Conservation (phyloP, 805 yeast species). For the Starmera dryadoides region DNA sequence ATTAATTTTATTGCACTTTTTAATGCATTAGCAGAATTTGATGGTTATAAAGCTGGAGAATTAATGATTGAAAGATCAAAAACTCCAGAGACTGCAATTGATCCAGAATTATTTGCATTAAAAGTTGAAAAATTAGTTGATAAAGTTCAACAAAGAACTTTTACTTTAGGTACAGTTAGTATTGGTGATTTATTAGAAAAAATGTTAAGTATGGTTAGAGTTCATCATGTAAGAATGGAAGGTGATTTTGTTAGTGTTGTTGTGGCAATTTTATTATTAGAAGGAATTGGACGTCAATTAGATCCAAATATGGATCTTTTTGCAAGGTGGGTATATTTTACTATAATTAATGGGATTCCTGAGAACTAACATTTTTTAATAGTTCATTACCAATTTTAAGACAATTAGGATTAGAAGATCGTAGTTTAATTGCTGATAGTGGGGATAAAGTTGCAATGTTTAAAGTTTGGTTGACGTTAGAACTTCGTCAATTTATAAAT, state of each 20-base stretch:
- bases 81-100: conserved; percentile 87
- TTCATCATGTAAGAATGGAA: conserved; percentile 95
- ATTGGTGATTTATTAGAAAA: conserved; percentile 87
- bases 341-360: conserved; percentile 26
- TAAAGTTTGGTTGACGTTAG: conserved; percentile 86
- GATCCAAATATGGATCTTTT: conserved; percentile 91
- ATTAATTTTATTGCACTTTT: conserved; percentile 84
- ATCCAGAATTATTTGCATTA: conserved; percentile 78
- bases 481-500: conserved; percentile 77
- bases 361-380: conserved; percentile 5
- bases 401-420: conserved; percentile 69
- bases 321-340: conserved; percentile 80
- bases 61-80: conserved; percentile 91
- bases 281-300: conserved; percentile 91
- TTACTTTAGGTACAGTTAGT: conserved; percentile 84
- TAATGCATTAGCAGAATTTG: conserved; percentile 82
- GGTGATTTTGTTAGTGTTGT: conserved; percentile 94
- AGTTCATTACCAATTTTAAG: conserved; percentile 83
- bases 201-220: conserved; percentile 84
- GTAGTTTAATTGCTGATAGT: conserved; percentile 46
- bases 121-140: conserved; percentile 81
- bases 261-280: conserved; percentile 84
- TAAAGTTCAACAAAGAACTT: conserved; percentile 78
- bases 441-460: conserved; percentile 71
- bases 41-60: conserved; percentile 93